Base-by-base conservation (phyloP, 2,329 filamentous ascomycete genomes). In the Podosphaera fusca region DNA sequence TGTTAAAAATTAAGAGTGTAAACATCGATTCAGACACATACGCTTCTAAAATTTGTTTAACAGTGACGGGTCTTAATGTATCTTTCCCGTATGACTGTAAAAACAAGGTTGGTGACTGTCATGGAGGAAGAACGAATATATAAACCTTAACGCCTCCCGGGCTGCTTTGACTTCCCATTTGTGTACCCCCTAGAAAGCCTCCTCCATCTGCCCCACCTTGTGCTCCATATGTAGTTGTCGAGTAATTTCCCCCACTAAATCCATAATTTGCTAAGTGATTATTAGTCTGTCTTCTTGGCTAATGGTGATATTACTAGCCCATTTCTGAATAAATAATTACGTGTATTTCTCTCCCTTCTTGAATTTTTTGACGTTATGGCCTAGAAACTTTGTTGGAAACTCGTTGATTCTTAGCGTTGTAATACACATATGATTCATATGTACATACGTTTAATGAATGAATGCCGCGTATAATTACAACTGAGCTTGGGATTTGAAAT, bases 31-130 rank as follows among this genome's bases (percentile, higher is more conserved):
- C 50, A 49, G 38, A 52, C 10, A 57, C 63, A 54, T 31, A 64
- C 61, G 87, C 86, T 61, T 94, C 87, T 66, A 89, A 74, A 58
- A 95, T 78, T 71, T 98, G 92, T 70, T 95, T 95, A 71, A 96
- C 87, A 9, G 92, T 98, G 52, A 95, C 85, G 0, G 92, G 89
- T 50, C 92, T 85, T 56, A 98, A 78, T 29, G 87, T 89, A 65
- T 95, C 87, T 70, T 94, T 86, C 63, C 78, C 76, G 68, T 84
- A 84, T 55, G 56, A 59, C 57, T 61, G 21, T 21, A 30, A 33
- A 53, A n/a, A 9, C 34, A 30, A 21, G n/a, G 21, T n/a, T n/a
- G n/a, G 21, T 8, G 21, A n/a, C 34, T 4, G 30, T 12, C 50
- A 5, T 49, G 46, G 35, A 38, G 35, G 35, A 21, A 21, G 21